Evolutionary conservation across 2,329 filamentous ascomycete genomes (phyloP), one percentile per base, ranked within the genome.

Genomic region (Verticillium tricorpus): DNA sequence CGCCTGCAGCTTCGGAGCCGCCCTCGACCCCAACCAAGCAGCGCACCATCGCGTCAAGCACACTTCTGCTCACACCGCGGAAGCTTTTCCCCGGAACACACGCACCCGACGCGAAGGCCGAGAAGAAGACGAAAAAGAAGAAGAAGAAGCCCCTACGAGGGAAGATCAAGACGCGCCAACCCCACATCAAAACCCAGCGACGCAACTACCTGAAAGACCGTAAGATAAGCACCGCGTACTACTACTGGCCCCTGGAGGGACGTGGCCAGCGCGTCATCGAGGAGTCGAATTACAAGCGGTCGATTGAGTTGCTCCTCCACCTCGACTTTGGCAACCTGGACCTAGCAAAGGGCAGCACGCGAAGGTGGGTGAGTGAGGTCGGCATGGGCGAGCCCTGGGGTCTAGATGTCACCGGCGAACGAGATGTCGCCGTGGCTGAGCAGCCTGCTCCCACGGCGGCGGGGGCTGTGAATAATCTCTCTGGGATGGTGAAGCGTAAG

Each of bases 281-380:
- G 14, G 85, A 89, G 25, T 77, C 79, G 34, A 81, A 83, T 57
- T 93, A 92, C 74, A 86, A 87, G 65, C 84, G 89, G 12, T 84
- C 87, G 9, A 80, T 86, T 22, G 90, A 92, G 67, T 76, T 92
- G 11, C 78, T 95, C 0, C 80, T 93, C 5, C 85, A 89, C 62
- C 83, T 93, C 0, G 90, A 93, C 72, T 95, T 95, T 73, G 81
- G 85, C 1, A 89, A 83, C 9, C 73, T 87, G 3, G 83, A 85
- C 12, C 83, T 89, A 57, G 87, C 89, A 0, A 78, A 77, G 1
- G 79, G 80, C 35, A 92, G 89, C 69, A 91, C 90, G 2, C 77
- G 74, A 59, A 85, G 89, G 60, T 95, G 91, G 90, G 80, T 87
- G 54, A 81, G 81, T 15, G 90, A 94, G 69, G 85, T 89, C 1